phyloP scores from a whole-genome alignment of 768 basidiomycete species.

The Mycena venus region DNA sequence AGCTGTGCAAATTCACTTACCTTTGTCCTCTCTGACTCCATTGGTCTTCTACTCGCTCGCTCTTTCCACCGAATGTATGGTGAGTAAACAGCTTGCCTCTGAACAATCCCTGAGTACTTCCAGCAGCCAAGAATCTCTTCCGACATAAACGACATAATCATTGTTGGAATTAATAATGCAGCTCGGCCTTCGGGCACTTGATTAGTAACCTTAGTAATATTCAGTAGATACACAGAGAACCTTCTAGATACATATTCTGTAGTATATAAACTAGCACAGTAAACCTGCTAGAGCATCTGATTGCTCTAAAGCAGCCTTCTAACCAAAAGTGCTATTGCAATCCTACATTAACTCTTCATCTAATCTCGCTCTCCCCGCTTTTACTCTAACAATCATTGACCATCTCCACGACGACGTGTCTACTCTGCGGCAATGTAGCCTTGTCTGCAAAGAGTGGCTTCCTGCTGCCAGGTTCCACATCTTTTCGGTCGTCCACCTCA shows the following conservation, averaged over 20 bases:
- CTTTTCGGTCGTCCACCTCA: constrained; percentile 27
- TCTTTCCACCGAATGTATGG: background rate
- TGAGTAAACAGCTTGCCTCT: background rate
- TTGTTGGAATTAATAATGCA: too few species aligned
- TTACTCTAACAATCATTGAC: too few species aligned
- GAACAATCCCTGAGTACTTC: background rate
- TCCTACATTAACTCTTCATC: too few species aligned
- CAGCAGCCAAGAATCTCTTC: constrained; percentile 2
- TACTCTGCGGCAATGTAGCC: constrained; percentile 20
- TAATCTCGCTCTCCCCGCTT: too few species aligned
- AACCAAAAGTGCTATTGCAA: too few species aligned
- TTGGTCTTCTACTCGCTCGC: background rate
- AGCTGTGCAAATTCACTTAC: background rate
- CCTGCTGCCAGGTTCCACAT: constrained; percentile 29
- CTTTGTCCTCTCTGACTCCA: background rate
- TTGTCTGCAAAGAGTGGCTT: constrained; percentile 32
- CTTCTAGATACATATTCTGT: too few species aligned
- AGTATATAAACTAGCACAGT: too few species aligned
- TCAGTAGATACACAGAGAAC: too few species aligned
- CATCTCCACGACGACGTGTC: constrained; percentile 30
- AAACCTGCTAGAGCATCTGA: too few species aligned
- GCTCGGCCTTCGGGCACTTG: too few species aligned
- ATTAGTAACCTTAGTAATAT: too few species aligned
- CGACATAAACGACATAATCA: constrained; percentile 24
- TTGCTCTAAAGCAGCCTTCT: too few species aligned